Percentiles rank a stretch among this genome's conserved stretches.
phyloP scores from a whole-genome alignment of 2,329 filamentous ascomycete species.

The Neofusicoccum umdonicola region DNA sequence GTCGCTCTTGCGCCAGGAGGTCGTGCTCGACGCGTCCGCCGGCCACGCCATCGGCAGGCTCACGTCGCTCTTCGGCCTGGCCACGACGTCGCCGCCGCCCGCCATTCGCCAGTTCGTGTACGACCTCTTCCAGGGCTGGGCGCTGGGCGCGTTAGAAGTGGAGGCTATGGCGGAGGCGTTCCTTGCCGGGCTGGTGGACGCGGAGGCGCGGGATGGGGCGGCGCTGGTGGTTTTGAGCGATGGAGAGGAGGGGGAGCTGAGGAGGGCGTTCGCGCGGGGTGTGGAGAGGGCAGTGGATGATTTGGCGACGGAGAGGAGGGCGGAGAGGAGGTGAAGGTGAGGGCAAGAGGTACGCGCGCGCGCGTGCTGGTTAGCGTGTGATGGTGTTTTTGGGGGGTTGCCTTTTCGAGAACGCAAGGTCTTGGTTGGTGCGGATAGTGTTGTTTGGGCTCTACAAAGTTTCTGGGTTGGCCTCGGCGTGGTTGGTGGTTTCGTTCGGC shows the following conservation, averaged over 20 bases:
- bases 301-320: neutral
- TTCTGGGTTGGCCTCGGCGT: too few species aligned
- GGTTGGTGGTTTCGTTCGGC: too few species aligned
- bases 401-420: too few species aligned
- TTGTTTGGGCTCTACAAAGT: too few species aligned
- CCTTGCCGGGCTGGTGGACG: neutral
- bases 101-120: neutral
- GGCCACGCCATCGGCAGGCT: neutral
- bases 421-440: too few species aligned
- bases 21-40: neutral
- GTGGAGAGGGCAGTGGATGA: neutral
- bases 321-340: neutral
- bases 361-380: too few species aligned
- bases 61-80: neutral
- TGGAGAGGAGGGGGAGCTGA: neutral
- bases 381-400: too few species aligned
- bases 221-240: neutral
- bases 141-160: neutral
- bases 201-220: neutral
- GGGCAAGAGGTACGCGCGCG: too few species aligned
- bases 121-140: neutral
- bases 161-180: neutral
- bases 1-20: neutral
- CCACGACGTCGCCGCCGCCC: neutral
- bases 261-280: conserved; percentile 14